Conservation (phyloP, 2,329 filamentous ascomycete species). For the Trichophyton equinum region DNA sequence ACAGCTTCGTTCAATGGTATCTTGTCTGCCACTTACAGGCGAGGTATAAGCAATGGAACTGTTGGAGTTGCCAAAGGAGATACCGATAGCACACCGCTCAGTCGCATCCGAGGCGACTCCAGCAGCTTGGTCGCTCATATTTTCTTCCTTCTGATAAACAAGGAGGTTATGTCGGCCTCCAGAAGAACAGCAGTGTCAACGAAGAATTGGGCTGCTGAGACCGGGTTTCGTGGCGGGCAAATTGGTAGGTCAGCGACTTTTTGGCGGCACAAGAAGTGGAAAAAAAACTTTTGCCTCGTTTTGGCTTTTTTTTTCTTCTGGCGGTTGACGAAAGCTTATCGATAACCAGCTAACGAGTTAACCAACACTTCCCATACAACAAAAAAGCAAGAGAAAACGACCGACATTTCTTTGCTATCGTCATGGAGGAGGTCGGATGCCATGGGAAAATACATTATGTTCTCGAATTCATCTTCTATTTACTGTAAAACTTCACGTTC, state of each 20-base stretch:
- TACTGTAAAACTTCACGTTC: too few relatives aligned
- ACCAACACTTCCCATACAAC: too few relatives aligned
- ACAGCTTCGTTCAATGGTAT: not conserved
- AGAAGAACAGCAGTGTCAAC: not conserved
- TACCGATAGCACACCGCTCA: conserved; percentile 67
- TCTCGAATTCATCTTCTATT: too few relatives aligned
- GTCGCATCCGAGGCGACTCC: conserved; percentile 32
- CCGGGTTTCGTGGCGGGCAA: not conserved
- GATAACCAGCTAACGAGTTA: not conserved
- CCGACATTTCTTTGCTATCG: too few relatives aligned
- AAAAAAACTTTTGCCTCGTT: conserved; percentile 1
- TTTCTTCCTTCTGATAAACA: conserved; percentile 10
- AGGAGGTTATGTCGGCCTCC: not conserved
- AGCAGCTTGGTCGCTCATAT: conserved; percentile 44
- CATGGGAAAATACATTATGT: too few relatives aligned
- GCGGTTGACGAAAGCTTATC: conserved; percentile 2
- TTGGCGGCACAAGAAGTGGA: not conserved
- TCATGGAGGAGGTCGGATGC: too few relatives aligned
- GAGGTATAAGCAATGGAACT: conserved; percentile 89
- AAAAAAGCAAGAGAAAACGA: too few relatives aligned
- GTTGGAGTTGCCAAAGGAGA: conserved; percentile 97
- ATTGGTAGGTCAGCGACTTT: not conserved
- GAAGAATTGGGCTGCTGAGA: not conserved
- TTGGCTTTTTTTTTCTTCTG: not conserved
- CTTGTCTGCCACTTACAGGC: conserved; percentile 32